Percentiles rank a stretch among this genome's conserved stretches.
Conservation (phyloP, 2,329 filamentous ascomycete genomes). For the Pyricularia sp. region DNA sequence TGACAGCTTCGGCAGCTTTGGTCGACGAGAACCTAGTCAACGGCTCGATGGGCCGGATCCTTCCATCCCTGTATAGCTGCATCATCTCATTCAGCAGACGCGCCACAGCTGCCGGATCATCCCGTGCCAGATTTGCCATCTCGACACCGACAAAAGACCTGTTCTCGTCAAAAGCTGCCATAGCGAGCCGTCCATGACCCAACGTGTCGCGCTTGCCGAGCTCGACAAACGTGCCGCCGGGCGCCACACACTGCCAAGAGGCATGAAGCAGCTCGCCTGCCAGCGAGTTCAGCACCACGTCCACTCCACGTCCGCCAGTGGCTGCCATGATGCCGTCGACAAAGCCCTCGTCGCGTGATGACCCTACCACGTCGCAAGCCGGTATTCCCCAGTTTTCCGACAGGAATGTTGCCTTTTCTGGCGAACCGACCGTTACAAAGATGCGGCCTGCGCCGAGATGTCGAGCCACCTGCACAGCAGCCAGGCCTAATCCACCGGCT, state of each 20-base stretch:
- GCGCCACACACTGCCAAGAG: slow-evolving; percentile 20
- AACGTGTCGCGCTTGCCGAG: slow-evolving; percentile 20
- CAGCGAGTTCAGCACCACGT: too few relatives aligned
- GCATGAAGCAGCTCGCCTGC: slow-evolving; percentile 16
- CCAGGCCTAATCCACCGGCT: slow-evolving; percentile 22
- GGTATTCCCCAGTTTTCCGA: not conserved
- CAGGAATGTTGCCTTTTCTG: not conserved
- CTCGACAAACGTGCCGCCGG: slow-evolving; percentile 21
- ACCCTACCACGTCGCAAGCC: too few relatives aligned
- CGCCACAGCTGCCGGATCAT: too few relatives aligned
- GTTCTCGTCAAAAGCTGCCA: slow-evolving; percentile 21
- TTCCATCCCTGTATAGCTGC: not conserved
- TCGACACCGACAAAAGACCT: slow-evolving; percentile 8
- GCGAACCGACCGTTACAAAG: slow-evolving; percentile 3
- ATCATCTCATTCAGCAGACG: not conserved
- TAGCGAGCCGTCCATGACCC: slow-evolving; percentile 21
- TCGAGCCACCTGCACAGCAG: slow-evolving; percentile 20
- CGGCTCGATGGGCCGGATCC: slow-evolving; percentile 5
- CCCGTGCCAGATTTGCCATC: not conserved
- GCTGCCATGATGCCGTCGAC: not conserved
- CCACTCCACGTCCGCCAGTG: slow-evolving; percentile 2
- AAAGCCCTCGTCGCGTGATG: slow-evolving; percentile 1
- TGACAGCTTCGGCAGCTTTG: slow-evolving; percentile 19
- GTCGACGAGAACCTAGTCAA: slow-evolving; percentile 6
- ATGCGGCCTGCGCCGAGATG: slow-evolving; percentile 16